Percentiles rank a stretch among this genome's conserved stretches.
Conservation (phyloP, 805 yeast genomes). For the Metahyphopichia silvanorum region DNA sequence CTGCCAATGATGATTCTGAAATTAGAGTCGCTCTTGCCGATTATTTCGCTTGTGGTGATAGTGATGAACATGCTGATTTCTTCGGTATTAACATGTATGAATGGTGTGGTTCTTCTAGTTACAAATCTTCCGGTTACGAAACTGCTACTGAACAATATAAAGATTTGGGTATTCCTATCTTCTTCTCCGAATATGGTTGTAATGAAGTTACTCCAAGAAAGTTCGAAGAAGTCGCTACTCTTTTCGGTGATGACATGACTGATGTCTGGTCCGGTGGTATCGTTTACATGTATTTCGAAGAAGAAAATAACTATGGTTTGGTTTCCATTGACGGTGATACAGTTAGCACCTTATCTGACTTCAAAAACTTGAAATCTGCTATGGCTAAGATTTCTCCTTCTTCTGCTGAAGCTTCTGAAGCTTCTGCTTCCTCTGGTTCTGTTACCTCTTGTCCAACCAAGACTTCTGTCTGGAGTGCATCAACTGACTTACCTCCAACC, state of each 20-base stretch:
- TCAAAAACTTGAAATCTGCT: slow-evolving; percentile 57
- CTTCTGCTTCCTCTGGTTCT: slow-evolving; percentile 20
- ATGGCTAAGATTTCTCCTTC: slow-evolving; percentile 45
- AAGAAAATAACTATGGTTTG: slow-evolving; percentile 71
- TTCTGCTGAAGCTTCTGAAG: slow-evolving; percentile 15
- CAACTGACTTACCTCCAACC: slow-evolving; percentile 41
- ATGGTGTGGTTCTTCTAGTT: slow-evolving; percentile 75
- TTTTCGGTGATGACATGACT: slow-evolving; percentile 68
- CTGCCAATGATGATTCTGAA: slow-evolving; percentile 70
- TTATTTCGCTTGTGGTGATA: slow-evolving; percentile 73
- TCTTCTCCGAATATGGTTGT: slow-evolving; percentile 85
- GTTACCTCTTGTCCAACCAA: slow-evolving; percentile 35
- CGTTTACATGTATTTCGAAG: slow-evolving; percentile 82
- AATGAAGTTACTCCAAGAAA: slow-evolving; percentile 65
- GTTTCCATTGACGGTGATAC: slow-evolving; percentile 47
- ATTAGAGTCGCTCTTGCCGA: slow-evolving; percentile 70
- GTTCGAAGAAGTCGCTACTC: slow-evolving; percentile 67
- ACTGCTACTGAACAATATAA: slow-evolving; percentile 61
- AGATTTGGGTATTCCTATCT: slow-evolving; percentile 66
- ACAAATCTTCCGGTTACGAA: slow-evolving; percentile 59
- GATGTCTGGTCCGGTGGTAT: slow-evolving; percentile 90
- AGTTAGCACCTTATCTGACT: slow-evolving; percentile 65
- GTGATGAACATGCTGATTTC: slow-evolving; percentile 66
- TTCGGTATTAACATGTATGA: slow-evolving; percentile 88
- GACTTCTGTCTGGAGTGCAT: slow-evolving; percentile 34